Base-by-base conservation (phyloP, 306 rosid species). In the Crotalaria pallida region DNA sequence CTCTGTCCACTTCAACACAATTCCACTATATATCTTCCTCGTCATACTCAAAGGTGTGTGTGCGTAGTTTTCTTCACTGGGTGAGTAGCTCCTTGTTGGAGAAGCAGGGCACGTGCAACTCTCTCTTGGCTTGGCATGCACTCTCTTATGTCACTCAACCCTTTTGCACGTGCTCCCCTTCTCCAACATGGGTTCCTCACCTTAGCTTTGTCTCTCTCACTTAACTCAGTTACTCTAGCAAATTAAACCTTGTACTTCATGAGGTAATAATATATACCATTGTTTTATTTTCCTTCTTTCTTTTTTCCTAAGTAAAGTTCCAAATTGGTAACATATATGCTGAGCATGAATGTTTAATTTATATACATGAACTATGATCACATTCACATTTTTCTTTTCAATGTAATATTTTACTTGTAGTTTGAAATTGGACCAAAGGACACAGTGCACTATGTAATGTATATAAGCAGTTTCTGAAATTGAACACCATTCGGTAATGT, bases 61-160 rank as follows among this genome's bases (percentile, higher is more conserved):
- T 51, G 18, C 29, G 24, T 24, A 41, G 5, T 38, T 5, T 12
- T 62, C 47, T 67, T 73, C 68, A 69, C 15, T 66, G 77, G 94
- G 88, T 80, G 92, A 70, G 89, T 68, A 81, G 67, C 79, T 86
- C 91, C 90, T 77, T 70, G 99, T 71, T 94, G 99, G 99, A 94
- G 99, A 94, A 94, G 96, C 97, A 94, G 99, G 97, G 99, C 99
- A 94, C 99, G 97, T 94, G 99, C 97, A 94, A 88, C 36, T 31
- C 61, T 31, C 61, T 5, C 13, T 69, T 4, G 27, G 13, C 44
- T 38, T 38, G 11, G 43, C 65, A 73, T 67, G 43, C 65, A 73
- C 70, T 76, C 56, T 69, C 55, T 13, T 36, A 17, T 75, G 67
- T 38, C 61, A 65, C 2, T 0, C 7, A 60, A 65, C 55, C 4